Base-by-base conservation (phyloP, 139 green algal genomes). In the Parachlorella kessleri region DNA sequence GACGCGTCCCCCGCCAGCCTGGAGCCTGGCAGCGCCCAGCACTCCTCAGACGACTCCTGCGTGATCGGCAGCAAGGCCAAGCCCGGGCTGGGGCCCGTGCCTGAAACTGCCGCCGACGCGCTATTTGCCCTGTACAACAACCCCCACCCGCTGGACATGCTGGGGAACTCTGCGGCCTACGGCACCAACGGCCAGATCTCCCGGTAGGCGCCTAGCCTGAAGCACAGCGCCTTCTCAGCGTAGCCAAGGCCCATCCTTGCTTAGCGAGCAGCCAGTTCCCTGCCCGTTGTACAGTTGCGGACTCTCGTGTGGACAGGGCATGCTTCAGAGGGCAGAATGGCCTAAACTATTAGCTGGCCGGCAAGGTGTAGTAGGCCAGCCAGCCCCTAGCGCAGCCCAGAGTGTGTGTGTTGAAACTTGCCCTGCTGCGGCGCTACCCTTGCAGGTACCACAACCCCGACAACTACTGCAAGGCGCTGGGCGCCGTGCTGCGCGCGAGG, bases 381-480 rank as follows among this genome's bases (percentile, higher is more conserved):
- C n/a, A n/a, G n/a, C n/a, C n/a, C n/a, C n/a, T n/a, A n/a, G n/a
- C n/a, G n/a, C n/a, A n/a, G n/a, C n/a, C n/a, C n/a, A n/a, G n/a
- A n/a, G n/a, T n/a, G n/a, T n/a, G n/a, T n/a, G n/a, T n/a, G n/a
- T n/a, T n/a, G n/a, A n/a, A n/a, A n/a, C n/a, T n/a, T n/a, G n/a
- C n/a, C n/a, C n/a, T n/a, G n/a, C n/a, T n/a, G n/a, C n/a, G n/a
- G n/a, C n/a, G n/a, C n/a, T n/a, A n/a, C n/a, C n/a, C n/a, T n/a
- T n/a, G n/a, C n/a, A n/a, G n/a, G n/a, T 97, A 97, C 87, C 97
- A 99, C 88, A 97, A 99, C 81, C 97, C 97, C 1, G 91, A 97
- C 71, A 92, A 98, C 89, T 99, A 99, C 88, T 94, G 88, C 0
- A 75, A 76, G 36, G 91, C 88, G 14, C 63, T 93, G 28, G 84